Conservation (phyloP, 768 basidiomycete genomes). For the Leccinum fibrillosum region DNA sequence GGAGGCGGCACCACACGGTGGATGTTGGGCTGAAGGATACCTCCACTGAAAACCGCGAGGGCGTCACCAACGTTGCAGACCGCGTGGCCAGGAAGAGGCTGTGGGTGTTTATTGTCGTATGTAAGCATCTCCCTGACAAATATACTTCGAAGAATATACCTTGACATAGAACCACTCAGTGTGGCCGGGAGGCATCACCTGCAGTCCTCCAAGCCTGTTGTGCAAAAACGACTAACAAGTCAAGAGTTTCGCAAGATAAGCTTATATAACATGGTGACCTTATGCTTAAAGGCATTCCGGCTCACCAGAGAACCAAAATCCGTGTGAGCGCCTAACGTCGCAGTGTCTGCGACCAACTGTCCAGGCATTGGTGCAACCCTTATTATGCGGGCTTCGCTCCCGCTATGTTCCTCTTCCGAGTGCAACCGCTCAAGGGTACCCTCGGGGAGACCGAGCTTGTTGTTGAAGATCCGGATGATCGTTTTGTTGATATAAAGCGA, state of each 20-base stretch:
- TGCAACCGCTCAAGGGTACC: conserved; percentile 48
- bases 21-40: conserved; percentile 59
- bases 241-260: not conserved
- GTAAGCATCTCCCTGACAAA: not conserved
- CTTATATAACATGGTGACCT: not conserved
- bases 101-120: not conserved
- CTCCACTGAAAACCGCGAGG: conserved; percentile 58
- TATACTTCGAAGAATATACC: conserved; percentile 29
- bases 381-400: conserved; percentile 56
- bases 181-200: conserved; percentile 59
- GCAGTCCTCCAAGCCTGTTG: conserved; percentile 67
- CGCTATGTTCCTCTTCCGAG: conserved; percentile 43
- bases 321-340: conserved; percentile 63
- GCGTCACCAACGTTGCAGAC: conserved; percentile 66
- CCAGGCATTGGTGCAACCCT: conserved; percentile 42
- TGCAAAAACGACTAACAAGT: conserved; percentile 58
- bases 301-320: conserved; percentile 72
- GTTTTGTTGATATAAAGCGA: conserved; percentile 54
- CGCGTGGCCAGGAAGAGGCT: conserved; percentile 53
- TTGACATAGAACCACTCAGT: conserved; percentile 68
- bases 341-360: conserved; percentile 28
- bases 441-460: conserved; percentile 48
- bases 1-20: conserved; percentile 67
- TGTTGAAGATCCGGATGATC: conserved; percentile 55
- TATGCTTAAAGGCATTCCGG: not conserved